Conservation (phyloP, 768 basidiomycete genomes). For the Xerocomus potaroensis region DNA sequence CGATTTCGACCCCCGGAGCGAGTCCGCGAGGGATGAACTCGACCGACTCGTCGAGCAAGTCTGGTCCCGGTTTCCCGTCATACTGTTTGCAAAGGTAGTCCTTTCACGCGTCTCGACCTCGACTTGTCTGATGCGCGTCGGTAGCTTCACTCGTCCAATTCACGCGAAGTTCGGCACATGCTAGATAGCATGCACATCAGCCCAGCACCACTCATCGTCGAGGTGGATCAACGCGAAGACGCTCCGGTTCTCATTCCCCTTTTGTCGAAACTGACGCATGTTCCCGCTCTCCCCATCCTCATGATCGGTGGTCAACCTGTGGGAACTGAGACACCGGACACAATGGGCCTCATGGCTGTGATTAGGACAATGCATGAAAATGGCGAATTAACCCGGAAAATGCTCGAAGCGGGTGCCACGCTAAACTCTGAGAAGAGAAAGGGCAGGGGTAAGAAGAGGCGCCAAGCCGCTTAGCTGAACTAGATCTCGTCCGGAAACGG, state of each 20-base stretch:
- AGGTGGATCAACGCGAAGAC: constrained; percentile 72
- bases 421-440: constrained; percentile 53
- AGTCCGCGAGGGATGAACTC: constrained; percentile 59
- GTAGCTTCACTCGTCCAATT: constrained; percentile 59
- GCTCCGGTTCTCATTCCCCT: constrained; percentile 58
- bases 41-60: constrained; percentile 55
- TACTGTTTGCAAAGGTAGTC: constrained; percentile 67
- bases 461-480: constrained; percentile 1
- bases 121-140: constrained; percentile 1
- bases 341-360: constrained; percentile 34
- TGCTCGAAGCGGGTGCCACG: constrained; percentile 55
- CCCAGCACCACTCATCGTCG: constrained; percentile 63
- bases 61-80: constrained; percentile 71
- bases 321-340: constrained; percentile 30
- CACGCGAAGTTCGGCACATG: constrained; percentile 63
- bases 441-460: constrained; percentile 34
- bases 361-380: constrained; percentile 47
- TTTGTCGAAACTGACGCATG: constrained; percentile 54
- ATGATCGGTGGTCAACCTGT: constrained; percentile 62
- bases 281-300: constrained; percentile 57
- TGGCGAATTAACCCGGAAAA: constrained; percentile 48
- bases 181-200: constrained; percentile 52
- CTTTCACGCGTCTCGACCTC: constrained; percentile 5
- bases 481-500: constrained; percentile 5
- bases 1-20: constrained; percentile 74